Conservation (phyloP, 2,329 filamentous ascomycete species). For the Colletotrichum camelliae region DNA sequence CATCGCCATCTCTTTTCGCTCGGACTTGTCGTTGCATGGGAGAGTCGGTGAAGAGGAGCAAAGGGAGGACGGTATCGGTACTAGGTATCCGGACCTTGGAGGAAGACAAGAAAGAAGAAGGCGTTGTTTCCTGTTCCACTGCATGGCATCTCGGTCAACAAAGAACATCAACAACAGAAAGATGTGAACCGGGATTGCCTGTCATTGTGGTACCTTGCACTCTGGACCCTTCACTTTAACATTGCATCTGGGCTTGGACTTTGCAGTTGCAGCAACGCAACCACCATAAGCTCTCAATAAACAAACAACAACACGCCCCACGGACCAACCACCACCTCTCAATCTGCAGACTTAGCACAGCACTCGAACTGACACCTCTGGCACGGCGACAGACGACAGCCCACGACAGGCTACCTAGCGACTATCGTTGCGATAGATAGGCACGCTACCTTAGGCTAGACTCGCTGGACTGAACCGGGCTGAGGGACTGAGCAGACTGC, state of each 20-base stretch:
- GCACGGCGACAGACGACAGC: neutral
- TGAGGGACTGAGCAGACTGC: neutral
- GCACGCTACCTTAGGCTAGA: neutral
- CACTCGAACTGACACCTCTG: neutral
- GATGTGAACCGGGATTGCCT: neutral
- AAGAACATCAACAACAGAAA: slow-evolving; percentile 3
- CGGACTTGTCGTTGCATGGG: neutral
- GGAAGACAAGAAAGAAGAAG: neutral
- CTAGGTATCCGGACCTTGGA: neutral
- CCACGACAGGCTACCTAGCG: neutral
- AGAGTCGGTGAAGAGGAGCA: neutral
- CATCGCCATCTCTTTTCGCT: neutral
- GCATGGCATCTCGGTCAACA: slow-evolving; percentile 7
- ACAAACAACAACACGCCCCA: slow-evolving; percentile 18
- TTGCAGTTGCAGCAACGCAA: neutral
- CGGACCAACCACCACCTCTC: neutral
- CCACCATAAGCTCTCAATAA: neutral
- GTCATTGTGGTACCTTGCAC: neutral
- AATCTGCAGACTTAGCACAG: neutral
- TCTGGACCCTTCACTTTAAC: neutral
- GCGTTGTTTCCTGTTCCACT: neutral
- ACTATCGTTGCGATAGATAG: neutral
- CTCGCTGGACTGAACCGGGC: neutral
- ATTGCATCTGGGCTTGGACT: neutral
- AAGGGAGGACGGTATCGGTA: neutral